These are phyloP conservation scores for Fraxinus quadrangulata DNA, from an alignment of 257 asterid genomes.

Conservation along the genomic window DNA sequence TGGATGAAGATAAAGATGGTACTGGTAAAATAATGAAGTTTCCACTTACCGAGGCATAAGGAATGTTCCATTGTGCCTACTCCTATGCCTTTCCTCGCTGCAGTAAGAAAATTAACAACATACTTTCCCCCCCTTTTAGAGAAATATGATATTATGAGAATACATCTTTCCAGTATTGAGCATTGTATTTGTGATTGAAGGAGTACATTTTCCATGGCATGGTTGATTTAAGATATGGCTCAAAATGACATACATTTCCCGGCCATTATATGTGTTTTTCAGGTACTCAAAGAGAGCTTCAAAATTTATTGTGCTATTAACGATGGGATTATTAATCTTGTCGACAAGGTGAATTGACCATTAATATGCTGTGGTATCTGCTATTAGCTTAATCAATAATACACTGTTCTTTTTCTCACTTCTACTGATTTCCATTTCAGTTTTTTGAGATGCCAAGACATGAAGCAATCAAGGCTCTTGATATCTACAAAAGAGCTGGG, in stretches of 20 bases:
- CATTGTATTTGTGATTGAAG: no score
- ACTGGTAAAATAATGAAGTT: neutral
- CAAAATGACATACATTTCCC: constrained; percentile 7
- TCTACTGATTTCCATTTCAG: constrained; percentile 49
- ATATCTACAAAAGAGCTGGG: constrained; percentile 94
- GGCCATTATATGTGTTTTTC: constrained; percentile 31
- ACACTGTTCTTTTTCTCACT: neutral
- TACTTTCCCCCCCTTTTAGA: neutral
- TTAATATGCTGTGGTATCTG: constrained; percentile 9
- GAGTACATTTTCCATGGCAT: neutral
- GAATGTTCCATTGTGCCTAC: neutral
- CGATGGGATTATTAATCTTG: constrained; percentile 97
- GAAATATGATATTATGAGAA: neutral
- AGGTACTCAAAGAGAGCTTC: constrained; percentile 99
- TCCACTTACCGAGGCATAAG: neutral
- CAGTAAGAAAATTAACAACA: neutral
- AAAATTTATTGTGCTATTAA: constrained; percentile 92
- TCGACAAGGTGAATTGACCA: constrained; percentile 77
- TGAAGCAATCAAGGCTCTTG: constrained; percentile 95
- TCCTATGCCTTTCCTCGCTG: neutral
- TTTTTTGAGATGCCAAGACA: constrained; percentile 99
- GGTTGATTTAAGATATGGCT: neutral
- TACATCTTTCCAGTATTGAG: no score
- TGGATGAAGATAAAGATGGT: neutral
- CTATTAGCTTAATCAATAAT: constrained; percentile 17